Conservation (phyloP, 139 green algal species). For the Parachlorella kessleri region DNA sequence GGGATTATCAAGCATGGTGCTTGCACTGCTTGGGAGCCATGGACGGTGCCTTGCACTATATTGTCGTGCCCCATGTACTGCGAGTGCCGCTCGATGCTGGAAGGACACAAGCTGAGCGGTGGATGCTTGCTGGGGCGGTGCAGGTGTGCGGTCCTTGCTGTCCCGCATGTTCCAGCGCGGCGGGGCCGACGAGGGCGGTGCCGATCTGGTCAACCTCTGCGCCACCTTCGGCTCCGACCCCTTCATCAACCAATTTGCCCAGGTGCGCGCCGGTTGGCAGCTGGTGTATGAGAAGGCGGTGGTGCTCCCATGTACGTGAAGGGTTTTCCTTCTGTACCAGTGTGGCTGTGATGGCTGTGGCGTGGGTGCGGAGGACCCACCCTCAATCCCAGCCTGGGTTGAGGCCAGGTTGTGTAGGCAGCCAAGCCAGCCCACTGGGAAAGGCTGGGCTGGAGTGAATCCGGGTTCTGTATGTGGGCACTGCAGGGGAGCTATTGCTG, state of each 20-base stretch:
- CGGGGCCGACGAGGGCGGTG: not conserved
- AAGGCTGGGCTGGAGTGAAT: no score
- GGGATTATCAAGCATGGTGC: no score
- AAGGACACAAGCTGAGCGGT: no score
- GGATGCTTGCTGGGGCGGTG: not conserved
- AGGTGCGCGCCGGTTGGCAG: constrained; percentile 11
- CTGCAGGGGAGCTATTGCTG: no score
- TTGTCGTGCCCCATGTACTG: no score
- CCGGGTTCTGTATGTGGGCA: no score
- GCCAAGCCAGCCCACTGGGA: no score
- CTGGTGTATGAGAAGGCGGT: not conserved
- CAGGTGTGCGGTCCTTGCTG: constrained; percentile 70
- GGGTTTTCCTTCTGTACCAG: not conserved
- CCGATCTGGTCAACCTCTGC: constrained; percentile 67
- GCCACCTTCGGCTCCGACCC: constrained; percentile 72
- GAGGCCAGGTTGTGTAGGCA: no score
- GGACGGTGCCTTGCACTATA: no score
- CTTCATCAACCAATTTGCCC: constrained; percentile 68
- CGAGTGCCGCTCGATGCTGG: no score
- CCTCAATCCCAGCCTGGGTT: not conserved
- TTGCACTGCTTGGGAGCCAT: no score
- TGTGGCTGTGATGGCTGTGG: not conserved
- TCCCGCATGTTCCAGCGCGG: constrained; percentile 53
- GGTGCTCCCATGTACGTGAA: not conserved
- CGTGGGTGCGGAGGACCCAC: not conserved